Percentiles rank a stretch among this genome's conserved stretches.
phyloP scores from a whole-genome alignment of 805 yeast species.

The Pichia gijzeniarum region DNA sequence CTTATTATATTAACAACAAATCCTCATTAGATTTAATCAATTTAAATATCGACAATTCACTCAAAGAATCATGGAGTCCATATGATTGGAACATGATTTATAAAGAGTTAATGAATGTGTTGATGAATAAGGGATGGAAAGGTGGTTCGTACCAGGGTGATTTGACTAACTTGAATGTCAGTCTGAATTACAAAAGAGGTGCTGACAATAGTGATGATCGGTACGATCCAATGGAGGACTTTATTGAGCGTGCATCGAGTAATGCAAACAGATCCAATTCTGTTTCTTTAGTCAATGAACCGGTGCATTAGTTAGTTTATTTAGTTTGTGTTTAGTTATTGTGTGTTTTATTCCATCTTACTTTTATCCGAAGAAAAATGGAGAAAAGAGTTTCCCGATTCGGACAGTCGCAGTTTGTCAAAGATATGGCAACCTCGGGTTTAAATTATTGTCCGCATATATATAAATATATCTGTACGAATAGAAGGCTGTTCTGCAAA shows the following conservation, averaged over 20 bases:
- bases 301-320: neutral
- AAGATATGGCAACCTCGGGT: no score
- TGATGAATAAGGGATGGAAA: conserved; percentile 31
- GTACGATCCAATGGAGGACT: conserved; percentile 30
- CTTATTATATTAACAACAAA: conserved; percentile 43
- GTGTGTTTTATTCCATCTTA: neutral
- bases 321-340: neutral
- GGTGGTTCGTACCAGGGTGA: conserved; percentile 32
- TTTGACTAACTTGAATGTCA: conserved; percentile 26
- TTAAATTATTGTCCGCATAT: neutral
- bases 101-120: conserved; percentile 31
- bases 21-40: conserved; percentile 27
- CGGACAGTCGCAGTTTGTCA: no score
- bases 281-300: neutral
- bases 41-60: conserved; percentile 28
- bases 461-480: no score
- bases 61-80: conserved; percentile 28
- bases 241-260: conserved; percentile 15
- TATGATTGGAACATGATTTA: conserved; percentile 33
- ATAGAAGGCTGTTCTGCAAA: no score
- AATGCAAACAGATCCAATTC: conserved; percentile 4
- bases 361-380: no score
- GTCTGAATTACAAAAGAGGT: conserved; percentile 22
- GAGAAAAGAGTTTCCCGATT: no score
- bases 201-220: conserved; percentile 16